Evolutionary conservation across 2,329 filamentous ascomycete species (phyloP), one percentile per base, ranked within the genome.

Genomic region (Sporothrix schenckii): DNA sequence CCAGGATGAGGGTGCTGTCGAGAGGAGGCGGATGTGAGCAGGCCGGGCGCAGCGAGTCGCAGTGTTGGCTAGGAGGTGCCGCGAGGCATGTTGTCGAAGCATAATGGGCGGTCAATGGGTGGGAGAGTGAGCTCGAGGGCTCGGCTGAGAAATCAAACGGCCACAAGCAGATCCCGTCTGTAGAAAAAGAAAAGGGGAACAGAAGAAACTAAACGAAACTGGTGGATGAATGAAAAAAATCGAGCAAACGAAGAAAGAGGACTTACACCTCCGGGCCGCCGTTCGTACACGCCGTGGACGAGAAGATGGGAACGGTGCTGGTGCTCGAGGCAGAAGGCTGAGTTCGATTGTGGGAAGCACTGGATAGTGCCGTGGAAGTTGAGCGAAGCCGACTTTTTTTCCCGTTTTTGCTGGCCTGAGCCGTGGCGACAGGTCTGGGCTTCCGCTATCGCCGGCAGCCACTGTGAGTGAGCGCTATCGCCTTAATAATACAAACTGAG

Each of bases 81-180:
- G 70, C 27, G 70, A 70, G 60, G 73, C 71, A 67, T 72, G 69
- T 72, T 74, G 74, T 60, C 74, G 58, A 13, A 75, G 69, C 74
- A 75, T 75, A 13, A 11, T 72, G 73, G 70, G 58, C 66, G 52
- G 67, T 16, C 19, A 30, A 16, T 13, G 27, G 67, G 34, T 21
- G 27, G 30, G 52, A 49, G 47, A n/a, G 53, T 27, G 49, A 53
- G 56, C 70, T 68, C 52, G 21, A 56, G 34, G 19, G 65, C 66
- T 65, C 69, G 65, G 69, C 69, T 68, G 47, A 68, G 65, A 68
- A 66, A 68, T 52, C 58, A 52, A 53, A 44, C 39, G 24, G 24
- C n/a, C 27, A 49, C 47, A 41, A 53, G 52, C 16, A 67, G 50
- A 34, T 67, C 49, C 41, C 67, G 39, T 24, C 14, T 24, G 58